phyloP scores from a whole-genome alignment of 139 green algal species.

The Mychonastes homosphaera region DNA sequence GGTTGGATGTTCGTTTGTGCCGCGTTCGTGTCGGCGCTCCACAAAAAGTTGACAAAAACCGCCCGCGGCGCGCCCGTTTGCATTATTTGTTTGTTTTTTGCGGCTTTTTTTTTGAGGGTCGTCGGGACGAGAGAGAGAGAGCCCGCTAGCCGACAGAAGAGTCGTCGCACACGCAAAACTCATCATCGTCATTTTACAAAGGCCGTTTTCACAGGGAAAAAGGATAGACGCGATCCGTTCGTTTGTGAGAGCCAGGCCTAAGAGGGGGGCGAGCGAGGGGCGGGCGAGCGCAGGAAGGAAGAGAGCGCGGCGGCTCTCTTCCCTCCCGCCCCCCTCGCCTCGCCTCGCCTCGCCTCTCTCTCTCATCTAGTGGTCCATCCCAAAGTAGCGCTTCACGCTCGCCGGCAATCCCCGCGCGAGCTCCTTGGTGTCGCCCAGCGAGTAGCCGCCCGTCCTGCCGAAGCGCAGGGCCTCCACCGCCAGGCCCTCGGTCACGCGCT shows the following conservation, averaged over 20 bases:
- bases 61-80: too few relatives aligned
- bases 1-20: too few relatives aligned
- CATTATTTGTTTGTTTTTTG: too few relatives aligned
- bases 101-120: too few relatives aligned
- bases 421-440: constrained; percentile 14
- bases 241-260: not conserved
- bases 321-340: not conserved
- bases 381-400: constrained; percentile 21
- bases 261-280: not conserved
- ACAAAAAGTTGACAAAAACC: too few relatives aligned
- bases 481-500: constrained; percentile 52
- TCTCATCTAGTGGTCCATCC: constrained; percentile 2
- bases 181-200: too few relatives aligned
- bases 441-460: constrained; percentile 59
- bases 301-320: not conserved
- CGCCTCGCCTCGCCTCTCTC: not conserved
- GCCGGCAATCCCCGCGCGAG: constrained; percentile 16
- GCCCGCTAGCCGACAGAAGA: too few relatives aligned
- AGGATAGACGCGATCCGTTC: not conserved
- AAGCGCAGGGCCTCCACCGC: constrained; percentile 69
- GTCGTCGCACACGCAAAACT: too few relatives aligned
- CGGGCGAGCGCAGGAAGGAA: not conserved
- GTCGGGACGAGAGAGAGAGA: too few relatives aligned
- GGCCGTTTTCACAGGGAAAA: not conserved
- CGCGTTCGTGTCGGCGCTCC: too few relatives aligned